Base-by-base conservation (phyloP, 805 yeast species). In the Sungouiozyma ichnusensis region DNA sequence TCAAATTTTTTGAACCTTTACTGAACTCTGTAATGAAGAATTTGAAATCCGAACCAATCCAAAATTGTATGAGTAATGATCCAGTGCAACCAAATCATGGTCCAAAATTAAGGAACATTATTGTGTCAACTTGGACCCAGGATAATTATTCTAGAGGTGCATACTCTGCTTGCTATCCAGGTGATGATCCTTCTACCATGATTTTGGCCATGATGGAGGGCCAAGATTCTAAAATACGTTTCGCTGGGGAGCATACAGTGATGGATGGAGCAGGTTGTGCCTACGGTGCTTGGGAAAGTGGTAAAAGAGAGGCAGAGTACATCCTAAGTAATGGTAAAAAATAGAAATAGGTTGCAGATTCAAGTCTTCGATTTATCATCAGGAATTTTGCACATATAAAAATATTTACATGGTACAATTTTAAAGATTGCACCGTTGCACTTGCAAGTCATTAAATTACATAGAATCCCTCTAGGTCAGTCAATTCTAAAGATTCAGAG, bases 211-310 rank as follows among this genome's bases (percentile, higher is more conserved):
- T 84, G 44, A 67, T 73, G 16, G 73, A 73, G 18, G 84, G 86
- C 0, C 64, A 72, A 16, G 77, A 71, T 11, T 66, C 69, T 7
- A 52, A 50, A 17, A 63, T 87, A 2, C 67, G 95, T 35, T 87
- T 87, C 67, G 95, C 95, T 0, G 96, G 96, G 6, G 96, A 87
- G 55, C 95, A 87, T 58, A 82, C 95, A 0, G 76, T 78, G 17
- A 63, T 76, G 50, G 95, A 85, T 49, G 95, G 94, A 6, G 82
- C 86, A 14, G 96, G 96, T 0, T 87, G 95, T 51, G 92, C 82
- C 4, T 94, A 87, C 57, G 96, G 95, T 0, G 95, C 95, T 0
- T 85, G 85, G 76, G 66, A 68, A 46, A 81, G 90, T 53, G 96
- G 90, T 1, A 54, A 52, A 38, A 65, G 90, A 47, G 79, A 75